phyloP scores from a whole-genome alignment of 371 early-diverging fungal genomes.

The Mortierella sp. region DNA sequence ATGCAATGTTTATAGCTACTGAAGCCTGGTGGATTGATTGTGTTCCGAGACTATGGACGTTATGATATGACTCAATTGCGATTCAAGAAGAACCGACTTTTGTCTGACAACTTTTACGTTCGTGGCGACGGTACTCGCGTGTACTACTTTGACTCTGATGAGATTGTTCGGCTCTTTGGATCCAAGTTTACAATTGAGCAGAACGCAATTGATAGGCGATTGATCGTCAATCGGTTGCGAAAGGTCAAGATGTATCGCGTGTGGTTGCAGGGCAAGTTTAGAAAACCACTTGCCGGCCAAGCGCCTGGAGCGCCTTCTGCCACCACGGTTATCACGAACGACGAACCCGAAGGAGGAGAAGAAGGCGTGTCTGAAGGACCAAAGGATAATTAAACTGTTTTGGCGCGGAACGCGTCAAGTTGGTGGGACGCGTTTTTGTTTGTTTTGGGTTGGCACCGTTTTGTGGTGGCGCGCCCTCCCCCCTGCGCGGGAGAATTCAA shows the following conservation, averaged over 20 bases:
- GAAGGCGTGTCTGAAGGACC: neutral
- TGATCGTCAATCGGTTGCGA: conserved; percentile 92
- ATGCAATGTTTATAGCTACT: conserved; percentile 61
- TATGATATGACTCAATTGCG: conserved; percentile 92
- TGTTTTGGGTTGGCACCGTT: conserved; percentile 1
- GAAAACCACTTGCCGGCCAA: conserved; percentile 65
- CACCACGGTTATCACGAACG: conserved; percentile 31
- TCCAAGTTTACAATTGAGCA: conserved; percentile 76
- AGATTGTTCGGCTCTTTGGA: conserved; percentile 69
- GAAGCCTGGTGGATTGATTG: conserved; percentile 78
- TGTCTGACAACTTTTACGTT: conserved; percentile 86
- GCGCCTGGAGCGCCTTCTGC: conserved; percentile 37
- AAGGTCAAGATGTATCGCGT: conserved; percentile 98
- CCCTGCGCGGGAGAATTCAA: neutral
- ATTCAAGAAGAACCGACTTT: conserved; percentile 78
- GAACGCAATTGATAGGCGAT: conserved; percentile 91
- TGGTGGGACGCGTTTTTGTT: conserved; percentile 1
- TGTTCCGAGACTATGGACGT: conserved; percentile 91
- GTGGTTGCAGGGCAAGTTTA: conserved; percentile 97
- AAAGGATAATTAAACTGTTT: neutral
- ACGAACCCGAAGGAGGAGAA: neutral
- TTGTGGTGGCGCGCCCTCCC: neutral
- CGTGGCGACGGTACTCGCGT: conserved; percentile 88
- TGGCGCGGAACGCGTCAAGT: neutral
- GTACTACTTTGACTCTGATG: conserved; percentile 71